A percentile compares a stretch with the other conserved stretches of the same genome.
Evolutionary conservation across 176 grass and related monocot genomes (phyloP).

Genomic region (Phoenix dactylifera): DNA sequence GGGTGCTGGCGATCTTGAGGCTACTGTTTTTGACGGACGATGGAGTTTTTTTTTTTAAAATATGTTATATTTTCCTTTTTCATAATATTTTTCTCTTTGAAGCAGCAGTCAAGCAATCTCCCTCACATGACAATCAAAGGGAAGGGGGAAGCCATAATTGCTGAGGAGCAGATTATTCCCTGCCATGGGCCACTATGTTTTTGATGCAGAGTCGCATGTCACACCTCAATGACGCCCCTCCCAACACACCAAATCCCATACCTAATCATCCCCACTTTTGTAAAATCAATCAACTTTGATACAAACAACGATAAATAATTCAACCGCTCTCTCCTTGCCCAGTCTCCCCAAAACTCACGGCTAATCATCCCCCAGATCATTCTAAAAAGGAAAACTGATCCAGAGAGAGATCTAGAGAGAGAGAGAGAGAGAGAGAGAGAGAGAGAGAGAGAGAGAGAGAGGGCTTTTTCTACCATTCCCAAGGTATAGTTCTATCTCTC

Average conservation of each 20-base stretch:
- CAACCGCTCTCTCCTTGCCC: slow-evolving; percentile 5
- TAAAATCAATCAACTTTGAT: slow-evolving; percentile 17
- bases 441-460: neutral
- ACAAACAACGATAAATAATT: slow-evolving; percentile 16
- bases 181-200: slow-evolving; percentile 9
- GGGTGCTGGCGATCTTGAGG: too few species aligned
- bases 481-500: neutral
- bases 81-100: neutral
- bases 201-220: slow-evolving; percentile 1
- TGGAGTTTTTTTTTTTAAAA: too few species aligned
- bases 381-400: slow-evolving; percentile 43
- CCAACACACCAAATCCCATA: neutral
- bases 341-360: slow-evolving; percentile 15
- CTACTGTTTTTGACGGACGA: too few species aligned
- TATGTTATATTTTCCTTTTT: too few species aligned
- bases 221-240: neutral
- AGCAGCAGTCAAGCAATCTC: neutral
- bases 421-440: neutral
- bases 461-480: neutral
- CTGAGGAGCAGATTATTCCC: slow-evolving; percentile 4
- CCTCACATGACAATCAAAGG: neutral
- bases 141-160: neutral
- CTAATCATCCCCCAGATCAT: slow-evolving; percentile 41
- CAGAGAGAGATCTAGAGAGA: neutral
- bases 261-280: neutral